Percentiles rank a stretch among this genome's conserved stretches.
Evolutionary conservation across 805 yeast genomes (phyloP).

Genomic region (Komagataella populi): DNA sequence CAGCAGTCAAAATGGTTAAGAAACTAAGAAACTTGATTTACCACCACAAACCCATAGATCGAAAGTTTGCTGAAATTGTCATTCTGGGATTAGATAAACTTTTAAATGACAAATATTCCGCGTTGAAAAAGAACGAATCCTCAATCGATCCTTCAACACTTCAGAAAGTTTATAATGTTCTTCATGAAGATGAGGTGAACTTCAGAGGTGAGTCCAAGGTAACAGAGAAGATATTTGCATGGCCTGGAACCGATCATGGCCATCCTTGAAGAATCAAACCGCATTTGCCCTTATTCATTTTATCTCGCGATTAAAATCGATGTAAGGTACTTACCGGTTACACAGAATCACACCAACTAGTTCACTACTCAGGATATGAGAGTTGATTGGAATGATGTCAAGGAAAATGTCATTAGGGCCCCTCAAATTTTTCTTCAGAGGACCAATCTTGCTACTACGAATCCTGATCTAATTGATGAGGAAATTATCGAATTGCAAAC

Average conservation of each 20-base stretch:
- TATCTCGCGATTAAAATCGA: background rate
- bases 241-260: conserved; percentile 62
- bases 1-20: conserved; percentile 27
- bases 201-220: conserved; percentile 5
- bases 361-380: background rate
- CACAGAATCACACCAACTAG: background rate
- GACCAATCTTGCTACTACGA: background rate
- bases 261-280: conserved; percentile 26
- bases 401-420: background rate
- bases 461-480: background rate
- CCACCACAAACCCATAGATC: conserved; percentile 37
- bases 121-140: conserved; percentile 9
- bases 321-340: no score
- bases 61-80: conserved; percentile 31
- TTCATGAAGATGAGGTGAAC: conserved; percentile 1
- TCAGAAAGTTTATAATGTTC: conserved; percentile 6
- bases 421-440: background rate
- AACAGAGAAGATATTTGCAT: conserved; percentile 26
- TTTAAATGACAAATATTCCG: conserved; percentile 14
- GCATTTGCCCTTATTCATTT: background rate
- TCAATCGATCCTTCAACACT: conserved; percentile 3
- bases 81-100: conserved; percentile 16
- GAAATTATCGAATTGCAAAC: background rate
- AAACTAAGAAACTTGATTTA: conserved; percentile 27
- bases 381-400: conserved; percentile 1